phyloP scores from a whole-genome alignment of 305 asterid species.

The Fraxinus baroniana region DNA sequence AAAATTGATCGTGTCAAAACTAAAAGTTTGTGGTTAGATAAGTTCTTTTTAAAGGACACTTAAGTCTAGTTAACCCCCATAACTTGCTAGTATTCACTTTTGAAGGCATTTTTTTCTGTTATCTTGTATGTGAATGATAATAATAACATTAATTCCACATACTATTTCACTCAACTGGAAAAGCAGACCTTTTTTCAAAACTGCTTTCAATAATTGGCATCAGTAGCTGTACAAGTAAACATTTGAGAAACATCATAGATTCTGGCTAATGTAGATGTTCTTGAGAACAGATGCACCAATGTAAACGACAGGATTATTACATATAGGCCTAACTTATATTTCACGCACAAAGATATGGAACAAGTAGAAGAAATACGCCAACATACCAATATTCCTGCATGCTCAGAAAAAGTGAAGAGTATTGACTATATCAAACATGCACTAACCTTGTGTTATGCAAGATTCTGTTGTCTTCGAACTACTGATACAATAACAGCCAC shows the following conservation, averaged over 20 bases:
- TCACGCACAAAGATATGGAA: background rate
- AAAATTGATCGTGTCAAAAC: background rate
- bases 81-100: background rate
- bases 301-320: background rate
- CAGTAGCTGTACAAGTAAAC: background rate
- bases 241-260: background rate
- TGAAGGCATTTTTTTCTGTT: background rate
- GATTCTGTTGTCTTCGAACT: constrained; percentile 36
- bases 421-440: background rate
- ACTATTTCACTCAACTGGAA: background rate
- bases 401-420: background rate
- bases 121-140: background rate
- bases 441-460: background rate
- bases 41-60: background rate
- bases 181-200: background rate
- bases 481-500: constrained; percentile 74
- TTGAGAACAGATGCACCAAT: background rate
- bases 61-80: background rate
- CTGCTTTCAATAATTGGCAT: background rate
- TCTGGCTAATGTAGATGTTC: background rate
- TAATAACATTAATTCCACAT: background rate
- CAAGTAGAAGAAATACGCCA: background rate
- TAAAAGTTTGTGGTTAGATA: background rate
- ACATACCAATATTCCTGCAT: background rate
- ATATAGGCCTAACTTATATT: background rate